Conservation (phyloP, 2,329 filamentous ascomycete species). For the Daldinia sp. region DNA sequence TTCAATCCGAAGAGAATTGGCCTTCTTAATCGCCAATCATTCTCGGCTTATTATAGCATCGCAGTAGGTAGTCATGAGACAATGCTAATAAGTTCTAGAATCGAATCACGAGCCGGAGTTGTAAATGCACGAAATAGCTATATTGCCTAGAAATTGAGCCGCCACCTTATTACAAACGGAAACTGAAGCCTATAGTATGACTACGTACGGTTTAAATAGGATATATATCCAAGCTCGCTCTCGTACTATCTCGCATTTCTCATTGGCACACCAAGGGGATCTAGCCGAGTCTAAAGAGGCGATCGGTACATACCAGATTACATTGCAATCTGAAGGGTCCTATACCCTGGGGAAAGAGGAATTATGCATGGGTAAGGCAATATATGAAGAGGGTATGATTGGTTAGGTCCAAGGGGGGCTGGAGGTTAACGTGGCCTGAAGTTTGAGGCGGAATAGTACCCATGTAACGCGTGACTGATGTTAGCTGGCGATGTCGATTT, state of each 20-base stretch:
- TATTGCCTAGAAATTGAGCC: slow-evolving; percentile 31
- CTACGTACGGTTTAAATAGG: not conserved
- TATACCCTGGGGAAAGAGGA: slow-evolving; percentile 6
- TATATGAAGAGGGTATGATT: slow-evolving; percentile 10
- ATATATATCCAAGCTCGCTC: slow-evolving; percentile 9
- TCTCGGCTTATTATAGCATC: not conserved
- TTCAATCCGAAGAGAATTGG: not conserved
- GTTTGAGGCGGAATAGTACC: not conserved
- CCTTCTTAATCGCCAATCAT: not conserved
- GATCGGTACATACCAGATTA: slow-evolving; percentile 16
- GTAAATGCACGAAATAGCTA: slow-evolving; percentile 8
- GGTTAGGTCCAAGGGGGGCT: not conserved
- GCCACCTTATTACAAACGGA: slow-evolving; percentile 16
- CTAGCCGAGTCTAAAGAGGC: slow-evolving; percentile 26
- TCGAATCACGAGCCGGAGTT: slow-evolving; percentile 1
- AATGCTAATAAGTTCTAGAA: slow-evolving; percentile 1
- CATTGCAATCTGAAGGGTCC: slow-evolving; percentile 25
- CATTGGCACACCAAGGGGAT: slow-evolving; percentile 8
- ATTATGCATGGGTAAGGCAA: not conserved
- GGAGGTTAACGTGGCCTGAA: not conserved
- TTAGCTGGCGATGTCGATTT: too few relatives aligned
- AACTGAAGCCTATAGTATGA: not conserved
- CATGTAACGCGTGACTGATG: not conserved
- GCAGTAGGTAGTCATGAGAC: slow-evolving; percentile 15
- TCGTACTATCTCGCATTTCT: not conserved